These are phyloP conservation scores for Cyberlindnera nakhonratchasimensis DNA, from an alignment of 805 yeast genomes.

Conservation along the genomic window DNA sequence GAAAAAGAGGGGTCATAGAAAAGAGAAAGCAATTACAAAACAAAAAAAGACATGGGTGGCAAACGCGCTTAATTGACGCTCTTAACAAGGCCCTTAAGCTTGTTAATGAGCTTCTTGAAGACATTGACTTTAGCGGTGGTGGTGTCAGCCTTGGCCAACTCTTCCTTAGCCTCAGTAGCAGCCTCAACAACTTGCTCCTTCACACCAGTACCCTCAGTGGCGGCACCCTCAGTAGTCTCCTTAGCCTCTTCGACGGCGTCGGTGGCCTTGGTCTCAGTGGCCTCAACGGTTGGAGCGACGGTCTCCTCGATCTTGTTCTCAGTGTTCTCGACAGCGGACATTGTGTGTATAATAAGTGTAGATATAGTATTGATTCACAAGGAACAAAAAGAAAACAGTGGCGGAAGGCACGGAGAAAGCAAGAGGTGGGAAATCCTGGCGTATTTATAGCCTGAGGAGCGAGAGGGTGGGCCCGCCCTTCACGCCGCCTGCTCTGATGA, in stretches of 20 bases:
- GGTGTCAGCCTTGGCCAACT: conserved; percentile 3
- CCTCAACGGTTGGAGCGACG: conserved; percentile 15
- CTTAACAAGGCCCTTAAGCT: conserved; percentile 20
- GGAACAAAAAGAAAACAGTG: conserved; percentile 1
- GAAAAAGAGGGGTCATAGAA: background rate
- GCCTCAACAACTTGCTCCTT: conserved; percentile 17
- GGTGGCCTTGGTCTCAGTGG: conserved; percentile 18
- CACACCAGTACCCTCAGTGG: conserved; percentile 15
- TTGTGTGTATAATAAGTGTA: conserved; percentile 6
- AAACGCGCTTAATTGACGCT: conserved; percentile 8
- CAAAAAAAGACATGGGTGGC: background rate
- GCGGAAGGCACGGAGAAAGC: conserved; percentile 2
- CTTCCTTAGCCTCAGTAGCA: conserved; percentile 22
- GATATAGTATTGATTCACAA: background rate
- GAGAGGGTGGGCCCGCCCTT: too few relatives aligned
- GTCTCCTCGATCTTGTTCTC: conserved; percentile 22
- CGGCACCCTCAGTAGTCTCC: conserved; percentile 14
- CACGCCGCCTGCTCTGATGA: too few relatives aligned
- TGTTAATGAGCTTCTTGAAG: conserved; percentile 25
- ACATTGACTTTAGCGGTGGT: conserved; percentile 7
- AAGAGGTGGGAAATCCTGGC: background rate
- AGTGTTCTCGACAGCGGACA: conserved; percentile 23
- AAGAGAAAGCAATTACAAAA: background rate
- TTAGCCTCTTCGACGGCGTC: conserved; percentile 13
- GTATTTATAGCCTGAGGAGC: conserved; percentile 8